These are phyloP conservation scores for Claviceps purpurea DNA, from an alignment of 2,329 filamentous ascomycete genomes.

Conservation along the genomic window DNA sequence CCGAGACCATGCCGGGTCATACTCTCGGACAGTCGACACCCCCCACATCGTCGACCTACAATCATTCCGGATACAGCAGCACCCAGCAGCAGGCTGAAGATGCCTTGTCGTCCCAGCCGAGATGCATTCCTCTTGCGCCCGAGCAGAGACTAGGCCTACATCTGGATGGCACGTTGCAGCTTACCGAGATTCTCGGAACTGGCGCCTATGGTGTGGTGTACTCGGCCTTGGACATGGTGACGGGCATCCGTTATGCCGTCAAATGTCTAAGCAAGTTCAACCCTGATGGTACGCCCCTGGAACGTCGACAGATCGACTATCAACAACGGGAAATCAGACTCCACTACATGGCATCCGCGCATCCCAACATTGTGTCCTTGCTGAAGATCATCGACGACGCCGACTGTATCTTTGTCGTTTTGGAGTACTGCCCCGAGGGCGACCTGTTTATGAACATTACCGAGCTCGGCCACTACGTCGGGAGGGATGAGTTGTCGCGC, in stretches of 20 bases:
- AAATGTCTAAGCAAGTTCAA: constrained; percentile 94
- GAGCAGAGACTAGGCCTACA: constrained; percentile 79
- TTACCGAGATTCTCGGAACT: constrained; percentile 76
- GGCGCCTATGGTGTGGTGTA: constrained; percentile 97
- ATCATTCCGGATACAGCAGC: constrained; percentile 25
- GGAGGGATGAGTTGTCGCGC: constrained; percentile 79
- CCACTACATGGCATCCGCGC: constrained; percentile 77
- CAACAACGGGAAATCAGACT: constrained; percentile 87
- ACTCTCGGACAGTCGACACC: constrained; percentile 45
- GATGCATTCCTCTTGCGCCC: constrained; percentile 48
- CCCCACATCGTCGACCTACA: constrained; percentile 42
- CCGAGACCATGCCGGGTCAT: constrained; percentile 41
- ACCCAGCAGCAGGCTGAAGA: constrained; percentile 16
- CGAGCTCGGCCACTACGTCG: constrained; percentile 82
- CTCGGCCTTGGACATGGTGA: constrained; percentile 71
- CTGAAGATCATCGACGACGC: constrained; percentile 82
- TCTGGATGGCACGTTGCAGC: constrained; percentile 68
- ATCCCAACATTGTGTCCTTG: constrained; percentile 88
- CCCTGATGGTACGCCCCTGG: constrained; percentile 53
- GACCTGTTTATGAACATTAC: constrained; percentile 97
- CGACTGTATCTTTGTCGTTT: constrained; percentile 89
- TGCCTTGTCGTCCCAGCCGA: constrained; percentile 27
- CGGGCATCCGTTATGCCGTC: constrained; percentile 74
- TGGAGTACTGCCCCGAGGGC: constrained; percentile 94
- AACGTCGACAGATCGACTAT: constrained; percentile 75